Evolutionary conservation across 2,329 filamentous ascomycete genomes (phyloP).

Genomic region (Alternaria novae-zelandiae): DNA sequence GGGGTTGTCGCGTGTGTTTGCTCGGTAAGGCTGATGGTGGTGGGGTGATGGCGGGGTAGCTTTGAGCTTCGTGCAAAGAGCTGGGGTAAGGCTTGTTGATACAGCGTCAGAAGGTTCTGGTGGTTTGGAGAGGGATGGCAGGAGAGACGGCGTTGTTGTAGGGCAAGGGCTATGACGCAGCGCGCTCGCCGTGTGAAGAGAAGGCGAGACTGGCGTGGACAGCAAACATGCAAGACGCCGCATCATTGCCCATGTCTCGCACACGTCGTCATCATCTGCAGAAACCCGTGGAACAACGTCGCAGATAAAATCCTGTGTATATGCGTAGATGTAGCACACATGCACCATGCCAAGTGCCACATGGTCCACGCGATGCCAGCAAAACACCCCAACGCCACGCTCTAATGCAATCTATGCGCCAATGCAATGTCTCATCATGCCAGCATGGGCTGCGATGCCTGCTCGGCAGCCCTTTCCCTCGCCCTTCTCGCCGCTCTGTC

Average conservation of each 20-base stretch:
- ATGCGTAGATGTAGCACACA: background rate
- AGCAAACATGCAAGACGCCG: slow-evolving; percentile 11
- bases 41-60: slow-evolving; percentile 40
- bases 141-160: background rate
- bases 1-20: slow-evolving; percentile 2
- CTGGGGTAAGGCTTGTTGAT: background rate
- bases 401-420: slow-evolving; percentile 34
- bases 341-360: background rate
- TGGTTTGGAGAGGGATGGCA: background rate
- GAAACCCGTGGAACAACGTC: background rate
- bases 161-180: slow-evolving; percentile 5
- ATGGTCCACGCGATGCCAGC: slow-evolving; percentile 2
- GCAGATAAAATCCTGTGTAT: background rate
- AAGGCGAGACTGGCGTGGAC: slow-evolving; percentile 7
- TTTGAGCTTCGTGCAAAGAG: slow-evolving; percentile 8
- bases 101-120: background rate
- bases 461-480: slow-evolving; percentile 39
- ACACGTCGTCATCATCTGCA: slow-evolving; percentile 28
- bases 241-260: slow-evolving; percentile 1
- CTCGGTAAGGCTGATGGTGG: slow-evolving; percentile 8
- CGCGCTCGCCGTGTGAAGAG: background rate
- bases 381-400: slow-evolving; percentile 41
- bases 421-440: slow-evolving; percentile 31
- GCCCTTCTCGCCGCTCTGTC: slow-evolving; percentile 44
- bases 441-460: slow-evolving; percentile 46